Percentiles rank a stretch among this genome's conserved stretches.
phyloP scores from a whole-genome alignment of 1,139 yeast genomes.

The Geotrichum cucujoidarum region DNA sequence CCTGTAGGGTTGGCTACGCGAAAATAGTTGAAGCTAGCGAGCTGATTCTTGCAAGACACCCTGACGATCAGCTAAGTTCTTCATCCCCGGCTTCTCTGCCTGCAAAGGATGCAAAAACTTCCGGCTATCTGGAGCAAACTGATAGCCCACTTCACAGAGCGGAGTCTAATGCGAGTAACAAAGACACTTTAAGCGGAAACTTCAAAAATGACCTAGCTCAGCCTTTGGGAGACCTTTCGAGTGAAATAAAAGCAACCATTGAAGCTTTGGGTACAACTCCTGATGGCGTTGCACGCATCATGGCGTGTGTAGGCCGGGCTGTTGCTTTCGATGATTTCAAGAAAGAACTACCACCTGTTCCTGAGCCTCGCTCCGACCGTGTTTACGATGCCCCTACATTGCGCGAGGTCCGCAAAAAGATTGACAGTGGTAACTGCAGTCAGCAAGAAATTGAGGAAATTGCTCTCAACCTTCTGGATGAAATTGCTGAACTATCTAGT shows the following conservation, averaged over 20 bases:
- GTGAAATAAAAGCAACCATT: conserved; percentile 30
- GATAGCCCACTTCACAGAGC: too few species aligned
- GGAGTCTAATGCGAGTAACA: too few species aligned
- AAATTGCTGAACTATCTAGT: conserved; percentile 83
- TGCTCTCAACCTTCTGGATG: conserved; percentile 79
- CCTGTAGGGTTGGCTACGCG: conserved; percentile 41
- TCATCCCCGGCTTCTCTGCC: too few species aligned
- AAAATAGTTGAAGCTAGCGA: conserved; percentile 27
- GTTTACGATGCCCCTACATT: conserved; percentile 85
- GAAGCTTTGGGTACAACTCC: conserved; percentile 35
- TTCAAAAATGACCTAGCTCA: too few species aligned
- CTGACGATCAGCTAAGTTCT: too few species aligned
- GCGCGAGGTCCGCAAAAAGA: conserved; percentile 49
- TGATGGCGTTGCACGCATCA: conserved; percentile 24
- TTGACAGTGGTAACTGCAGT: conserved; percentile 43
- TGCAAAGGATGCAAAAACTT: too few species aligned
- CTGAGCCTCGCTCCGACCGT: conserved; percentile 41
- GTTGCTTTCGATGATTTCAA: conserved; percentile 27
- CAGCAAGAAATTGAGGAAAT: conserved; percentile 70
- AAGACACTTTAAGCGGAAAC: too few species aligned
- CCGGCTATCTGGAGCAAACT: too few species aligned
- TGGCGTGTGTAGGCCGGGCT: conserved; percentile 31
- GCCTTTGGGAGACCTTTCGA: conserved; percentile 30
- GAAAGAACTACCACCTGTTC: conserved; percentile 32
- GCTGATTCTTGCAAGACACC: too few species aligned